Evolutionary conservation across 305 asterid genomes (phyloP).

Genomic region (Salvia sclarea): DNA sequence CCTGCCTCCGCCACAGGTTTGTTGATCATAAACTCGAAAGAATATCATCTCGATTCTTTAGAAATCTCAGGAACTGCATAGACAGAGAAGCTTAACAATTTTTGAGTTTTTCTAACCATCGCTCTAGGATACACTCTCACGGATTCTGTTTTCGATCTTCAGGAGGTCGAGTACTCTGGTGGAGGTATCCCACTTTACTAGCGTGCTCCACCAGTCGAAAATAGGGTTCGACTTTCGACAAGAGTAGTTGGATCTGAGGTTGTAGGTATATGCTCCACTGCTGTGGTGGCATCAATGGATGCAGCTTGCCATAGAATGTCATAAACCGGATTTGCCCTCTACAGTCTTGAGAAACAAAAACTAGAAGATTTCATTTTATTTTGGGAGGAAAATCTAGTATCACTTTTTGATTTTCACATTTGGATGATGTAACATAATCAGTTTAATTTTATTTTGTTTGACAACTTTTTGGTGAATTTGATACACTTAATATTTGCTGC

Average conservation of each 20-base stretch:
- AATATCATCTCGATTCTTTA: neutral
- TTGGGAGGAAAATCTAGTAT: conserved; percentile 16
- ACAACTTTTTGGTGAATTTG: neutral
- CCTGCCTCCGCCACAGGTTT: conserved; percentile 94
- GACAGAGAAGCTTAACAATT: neutral
- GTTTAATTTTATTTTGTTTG: neutral
- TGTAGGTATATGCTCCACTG: neutral
- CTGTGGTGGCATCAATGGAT: neutral
- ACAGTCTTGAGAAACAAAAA: neutral
- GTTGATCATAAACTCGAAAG: neutral
- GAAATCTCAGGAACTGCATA: neutral
- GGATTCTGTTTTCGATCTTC: conserved; percentile 27
- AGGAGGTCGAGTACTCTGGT: conserved; percentile 96
- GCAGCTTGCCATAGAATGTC: neutral
- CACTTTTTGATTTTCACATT: conserved; percentile 9
- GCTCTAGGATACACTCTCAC: neutral
- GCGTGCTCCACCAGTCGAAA: neutral
- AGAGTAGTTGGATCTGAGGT: neutral
- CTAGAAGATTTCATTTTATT: conserved; percentile 23
- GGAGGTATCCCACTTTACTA: conserved; percentile 68
- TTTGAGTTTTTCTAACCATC: neutral
- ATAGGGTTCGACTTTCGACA: neutral
- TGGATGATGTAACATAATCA: conserved; percentile 24
- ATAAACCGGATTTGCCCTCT: neutral
- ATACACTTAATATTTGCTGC: neutral